Percentiles rank a stretch among this genome's conserved stretches.
These are phyloP conservation scores for Murraya paniculata DNA, from an alignment of 345 rosid species.

Conservation along the genomic window DNA sequence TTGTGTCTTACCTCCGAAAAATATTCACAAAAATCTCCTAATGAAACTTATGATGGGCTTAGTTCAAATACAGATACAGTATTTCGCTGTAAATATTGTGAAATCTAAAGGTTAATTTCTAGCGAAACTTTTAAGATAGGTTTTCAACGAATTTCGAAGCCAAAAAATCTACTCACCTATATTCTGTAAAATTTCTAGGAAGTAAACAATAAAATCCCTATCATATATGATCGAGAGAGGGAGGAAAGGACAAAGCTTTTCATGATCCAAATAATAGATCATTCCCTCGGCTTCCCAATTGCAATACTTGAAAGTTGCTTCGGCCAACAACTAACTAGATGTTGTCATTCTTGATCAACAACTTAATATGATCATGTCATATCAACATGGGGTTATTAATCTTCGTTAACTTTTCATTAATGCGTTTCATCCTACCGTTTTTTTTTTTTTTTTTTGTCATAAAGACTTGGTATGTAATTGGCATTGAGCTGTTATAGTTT, in stretches of 20 bases:
- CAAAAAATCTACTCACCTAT: neutral
- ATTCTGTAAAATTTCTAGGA: neutral
- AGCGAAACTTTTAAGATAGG: neutral
- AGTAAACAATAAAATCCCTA: neutral
- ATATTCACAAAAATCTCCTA: no score
- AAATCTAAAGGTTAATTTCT: no score
- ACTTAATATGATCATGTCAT: neutral
- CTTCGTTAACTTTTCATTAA: neutral
- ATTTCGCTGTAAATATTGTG: no score
- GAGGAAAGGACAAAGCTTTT: neutral
- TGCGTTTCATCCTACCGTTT: no score
- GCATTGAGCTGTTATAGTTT: no score
- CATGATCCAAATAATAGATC: neutral
- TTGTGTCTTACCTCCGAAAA: no score
- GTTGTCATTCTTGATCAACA: neutral
- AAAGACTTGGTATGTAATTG: no score
- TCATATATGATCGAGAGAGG: neutral
- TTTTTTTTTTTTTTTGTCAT: no score
- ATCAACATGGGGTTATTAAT: slow-evolving; percentile 14
- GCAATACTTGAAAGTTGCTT: slow-evolving; percentile 1
- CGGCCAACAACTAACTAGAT: neutral
- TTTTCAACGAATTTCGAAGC: neutral
- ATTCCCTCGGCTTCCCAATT: no score
- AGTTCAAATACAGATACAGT: no score
- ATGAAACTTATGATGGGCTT: no score